Evolutionary conservation across 2,329 filamentous ascomycete species (phyloP).

Genomic region (Fusarium denticulatum): DNA sequence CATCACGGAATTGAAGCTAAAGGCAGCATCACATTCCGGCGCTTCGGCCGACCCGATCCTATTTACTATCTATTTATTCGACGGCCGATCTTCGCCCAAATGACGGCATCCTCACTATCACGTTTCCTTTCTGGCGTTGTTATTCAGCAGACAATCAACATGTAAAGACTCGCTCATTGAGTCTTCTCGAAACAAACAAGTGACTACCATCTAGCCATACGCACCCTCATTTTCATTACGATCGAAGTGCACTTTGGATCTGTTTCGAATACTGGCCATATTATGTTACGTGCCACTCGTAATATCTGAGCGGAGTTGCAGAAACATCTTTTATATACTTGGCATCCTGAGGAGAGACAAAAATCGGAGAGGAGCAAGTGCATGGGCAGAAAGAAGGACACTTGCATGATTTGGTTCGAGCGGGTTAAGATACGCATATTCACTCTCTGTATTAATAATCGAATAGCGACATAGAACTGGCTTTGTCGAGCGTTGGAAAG

Average conservation of each 20-base stretch:
- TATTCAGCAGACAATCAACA: conserved; percentile 12
- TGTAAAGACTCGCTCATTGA: conserved; percentile 12
- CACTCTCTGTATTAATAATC: conserved; percentile 32
- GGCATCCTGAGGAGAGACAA: conserved; percentile 14
- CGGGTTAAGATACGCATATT: conserved; percentile 19
- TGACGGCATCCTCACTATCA: not conserved
- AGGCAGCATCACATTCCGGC: conserved; percentile 1
- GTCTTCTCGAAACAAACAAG: not conserved
- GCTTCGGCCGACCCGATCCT: conserved; percentile 2
- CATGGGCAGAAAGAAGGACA: not conserved
- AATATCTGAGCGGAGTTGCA: conserved; percentile 11
- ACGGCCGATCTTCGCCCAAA: not conserved
- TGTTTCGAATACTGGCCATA: not conserved
- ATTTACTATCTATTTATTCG: conserved; percentile 4
- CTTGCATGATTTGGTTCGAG: conserved; percentile 23
- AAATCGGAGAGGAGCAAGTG: not conserved
- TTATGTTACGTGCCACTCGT: not conserved
- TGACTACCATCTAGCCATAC: not conserved
- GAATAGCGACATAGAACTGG: conserved; percentile 27
- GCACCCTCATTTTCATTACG: not conserved
- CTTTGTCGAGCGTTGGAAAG: conserved; percentile 6
- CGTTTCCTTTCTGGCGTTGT: conserved; percentile 19
- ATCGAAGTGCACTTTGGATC: not conserved
- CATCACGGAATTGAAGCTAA: not conserved
- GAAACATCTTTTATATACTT: conserved; percentile 7